These are phyloP conservation scores for Colletotrichum sp. DNA, from an alignment of 2,329 filamentous ascomycete genomes.

Conservation along the genomic window DNA sequence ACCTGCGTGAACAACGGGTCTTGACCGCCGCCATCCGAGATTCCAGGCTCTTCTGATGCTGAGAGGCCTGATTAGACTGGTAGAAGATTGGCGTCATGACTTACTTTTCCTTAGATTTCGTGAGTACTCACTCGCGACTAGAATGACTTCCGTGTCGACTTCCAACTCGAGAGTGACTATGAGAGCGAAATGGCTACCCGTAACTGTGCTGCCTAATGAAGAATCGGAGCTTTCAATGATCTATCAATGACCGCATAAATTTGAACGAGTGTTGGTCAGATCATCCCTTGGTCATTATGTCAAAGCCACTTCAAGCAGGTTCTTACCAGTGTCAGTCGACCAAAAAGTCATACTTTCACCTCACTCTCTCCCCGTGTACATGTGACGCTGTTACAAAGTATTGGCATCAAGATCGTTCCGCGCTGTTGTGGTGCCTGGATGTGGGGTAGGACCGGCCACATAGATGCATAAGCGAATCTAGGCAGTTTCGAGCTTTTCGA, in stretches of 20 bases:
- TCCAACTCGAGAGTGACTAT: constrained; percentile 57
- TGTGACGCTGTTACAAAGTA: not conserved
- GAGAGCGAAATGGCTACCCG: constrained; percentile 58
- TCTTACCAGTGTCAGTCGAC: not conserved
- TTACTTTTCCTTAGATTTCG: not conserved
- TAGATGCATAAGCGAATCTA: constrained; percentile 55
- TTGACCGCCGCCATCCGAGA: not conserved
- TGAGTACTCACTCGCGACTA: constrained; percentile 53
- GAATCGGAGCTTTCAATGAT: constrained; percentile 66
- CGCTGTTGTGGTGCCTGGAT: constrained; percentile 61
- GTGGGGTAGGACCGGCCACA: constrained; percentile 59
- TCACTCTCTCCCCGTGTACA: not conserved
- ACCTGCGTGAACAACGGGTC: not conserved
- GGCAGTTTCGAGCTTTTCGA: constrained; percentile 37
- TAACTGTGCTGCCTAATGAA: constrained; percentile 64
- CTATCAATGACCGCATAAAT: constrained; percentile 30
- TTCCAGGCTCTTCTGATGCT: not conserved
- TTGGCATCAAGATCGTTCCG: constrained; percentile 58
- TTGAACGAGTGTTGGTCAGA: not conserved
- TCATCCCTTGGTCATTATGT: not conserved
- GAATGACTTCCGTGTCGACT: constrained; percentile 58
- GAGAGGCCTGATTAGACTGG: not conserved
- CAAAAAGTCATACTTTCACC: not conserved
- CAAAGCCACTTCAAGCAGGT: not conserved
- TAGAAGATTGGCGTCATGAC: not conserved